Percentiles rank a stretch among this genome's conserved stretches.
Evolutionary conservation across 306 rosid species (phyloP).

Genomic region (Trichosanthes truncata): DNA sequence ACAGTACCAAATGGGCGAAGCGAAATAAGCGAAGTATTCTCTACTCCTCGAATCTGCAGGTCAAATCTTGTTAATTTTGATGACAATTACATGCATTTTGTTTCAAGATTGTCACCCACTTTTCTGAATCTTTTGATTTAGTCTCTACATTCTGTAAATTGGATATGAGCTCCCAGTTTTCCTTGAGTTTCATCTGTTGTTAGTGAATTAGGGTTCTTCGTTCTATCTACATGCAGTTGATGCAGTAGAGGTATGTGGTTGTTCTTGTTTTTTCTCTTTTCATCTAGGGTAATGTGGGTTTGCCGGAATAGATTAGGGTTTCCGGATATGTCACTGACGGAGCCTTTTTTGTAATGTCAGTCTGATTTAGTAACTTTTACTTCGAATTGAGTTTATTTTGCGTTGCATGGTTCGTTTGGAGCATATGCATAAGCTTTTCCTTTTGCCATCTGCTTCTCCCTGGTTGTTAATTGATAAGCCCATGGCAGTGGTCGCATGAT

Average conservation of each 20-base stretch:
- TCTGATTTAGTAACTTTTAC: not conserved
- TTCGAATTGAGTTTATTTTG: not conserved
- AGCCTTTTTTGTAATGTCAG: not conserved
- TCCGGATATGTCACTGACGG: not conserved
- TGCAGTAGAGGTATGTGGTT: not conserved
- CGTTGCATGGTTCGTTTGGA: not conserved
- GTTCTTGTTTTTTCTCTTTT: not conserved
- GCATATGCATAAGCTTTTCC: not conserved
- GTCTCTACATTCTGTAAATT: not conserved
- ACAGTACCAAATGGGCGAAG: not conserved
- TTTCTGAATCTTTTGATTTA: not conserved
- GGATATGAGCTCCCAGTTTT: not conserved
- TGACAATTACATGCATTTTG: not conserved
- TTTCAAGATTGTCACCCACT: not conserved
- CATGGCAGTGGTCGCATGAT: not conserved
- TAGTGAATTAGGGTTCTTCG: constrained; percentile 2
- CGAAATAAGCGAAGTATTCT: not conserved
- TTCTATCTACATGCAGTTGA: not conserved
- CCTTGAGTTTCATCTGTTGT: not conserved
- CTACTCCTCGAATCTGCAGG: not conserved
- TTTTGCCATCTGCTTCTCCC: not conserved
- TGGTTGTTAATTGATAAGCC: not conserved
- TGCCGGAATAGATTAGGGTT: not conserved
- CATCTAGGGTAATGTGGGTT: not conserved
- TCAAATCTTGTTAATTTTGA: not conserved